phyloP scores from a whole-genome alignment of 805 yeast genomes.

The Yarrowia keelungensis region DNA sequence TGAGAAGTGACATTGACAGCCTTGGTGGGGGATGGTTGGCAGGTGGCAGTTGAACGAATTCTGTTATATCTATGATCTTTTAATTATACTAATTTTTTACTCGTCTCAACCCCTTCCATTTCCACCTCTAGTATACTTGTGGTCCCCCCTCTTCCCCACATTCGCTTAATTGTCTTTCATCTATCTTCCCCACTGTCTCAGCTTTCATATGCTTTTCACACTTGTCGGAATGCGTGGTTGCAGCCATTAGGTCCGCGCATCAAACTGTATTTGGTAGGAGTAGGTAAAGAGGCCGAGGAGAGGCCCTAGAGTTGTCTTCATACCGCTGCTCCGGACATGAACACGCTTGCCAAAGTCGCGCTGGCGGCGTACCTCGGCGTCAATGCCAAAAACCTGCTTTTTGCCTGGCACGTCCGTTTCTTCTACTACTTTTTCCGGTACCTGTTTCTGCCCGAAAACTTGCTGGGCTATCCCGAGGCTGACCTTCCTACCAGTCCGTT shows the following conservation, averaged over 20 bases:
- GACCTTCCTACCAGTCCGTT: slow-evolving; percentile 49
- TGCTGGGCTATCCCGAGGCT: slow-evolving; percentile 10
- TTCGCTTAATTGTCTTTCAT: not conserved
- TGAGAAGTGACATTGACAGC: too few species aligned
- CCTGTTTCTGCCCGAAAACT: slow-evolving; percentile 51
- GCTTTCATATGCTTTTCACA: slow-evolving; percentile 21
- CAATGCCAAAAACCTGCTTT: slow-evolving; percentile 70
- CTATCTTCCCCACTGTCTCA: slow-evolving; percentile 23
- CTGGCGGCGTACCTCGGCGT: slow-evolving; percentile 45
- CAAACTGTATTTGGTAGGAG: slow-evolving; percentile 11
- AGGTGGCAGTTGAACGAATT: too few species aligned
- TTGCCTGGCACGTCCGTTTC: slow-evolving; percentile 70
- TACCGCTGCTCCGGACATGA: not conserved
- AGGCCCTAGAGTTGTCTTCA: not conserved
- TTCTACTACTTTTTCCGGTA: slow-evolving; percentile 56
- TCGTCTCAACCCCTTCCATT: too few species aligned
- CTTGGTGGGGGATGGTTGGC: too few species aligned
- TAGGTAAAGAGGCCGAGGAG: not conserved
- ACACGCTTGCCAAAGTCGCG: slow-evolving; percentile 27
- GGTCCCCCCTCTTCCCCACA: not conserved
- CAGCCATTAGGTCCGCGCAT: slow-evolving; percentile 3
- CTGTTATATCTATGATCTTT: too few species aligned
- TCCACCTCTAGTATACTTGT: too few species aligned
- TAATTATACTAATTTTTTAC: too few species aligned
- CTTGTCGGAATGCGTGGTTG: slow-evolving; percentile 20